Conservation (phyloP, 176 grass and related monocot species). For the Triticum timopheevii region DNA sequence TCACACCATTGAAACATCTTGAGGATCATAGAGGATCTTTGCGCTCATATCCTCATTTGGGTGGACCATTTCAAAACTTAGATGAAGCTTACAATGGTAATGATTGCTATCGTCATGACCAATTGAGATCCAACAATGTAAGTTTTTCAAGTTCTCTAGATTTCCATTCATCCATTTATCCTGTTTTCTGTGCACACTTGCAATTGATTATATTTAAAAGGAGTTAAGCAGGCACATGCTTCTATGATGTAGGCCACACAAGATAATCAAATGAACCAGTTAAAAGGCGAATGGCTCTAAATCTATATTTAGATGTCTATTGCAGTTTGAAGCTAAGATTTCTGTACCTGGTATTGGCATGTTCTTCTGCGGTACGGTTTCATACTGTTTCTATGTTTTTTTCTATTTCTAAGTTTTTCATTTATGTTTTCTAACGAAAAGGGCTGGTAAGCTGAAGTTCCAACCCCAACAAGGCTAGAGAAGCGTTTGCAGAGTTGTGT, state of each 20-base stretch:
- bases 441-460: too few species aligned
- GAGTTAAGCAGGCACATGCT: not conserved
- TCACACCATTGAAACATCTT: not conserved
- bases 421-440: too few species aligned
- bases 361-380: not conserved
- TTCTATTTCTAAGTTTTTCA: too few species aligned
- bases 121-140: not conserved
- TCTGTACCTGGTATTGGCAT: not conserved
- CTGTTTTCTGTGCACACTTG: not conserved
- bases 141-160: not conserved
- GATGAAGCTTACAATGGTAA: not conserved
- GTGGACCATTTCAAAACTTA: not conserved
- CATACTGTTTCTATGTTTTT: too few species aligned
- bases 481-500: too few species aligned
- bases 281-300: not conserved
- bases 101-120: not conserved
- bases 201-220: not conserved
- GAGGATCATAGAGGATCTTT: not conserved
- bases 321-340: not conserved
- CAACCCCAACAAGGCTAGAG: too few species aligned
- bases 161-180: not conserved
- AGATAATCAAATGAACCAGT: not conserved
- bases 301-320: not conserved
- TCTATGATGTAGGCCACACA: not conserved
- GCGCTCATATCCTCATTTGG: not conserved